These are phyloP conservation scores for Colletotrichum sp. DNA, from an alignment of 2,329 filamentous ascomycete species.

Conservation along the genomic window DNA sequence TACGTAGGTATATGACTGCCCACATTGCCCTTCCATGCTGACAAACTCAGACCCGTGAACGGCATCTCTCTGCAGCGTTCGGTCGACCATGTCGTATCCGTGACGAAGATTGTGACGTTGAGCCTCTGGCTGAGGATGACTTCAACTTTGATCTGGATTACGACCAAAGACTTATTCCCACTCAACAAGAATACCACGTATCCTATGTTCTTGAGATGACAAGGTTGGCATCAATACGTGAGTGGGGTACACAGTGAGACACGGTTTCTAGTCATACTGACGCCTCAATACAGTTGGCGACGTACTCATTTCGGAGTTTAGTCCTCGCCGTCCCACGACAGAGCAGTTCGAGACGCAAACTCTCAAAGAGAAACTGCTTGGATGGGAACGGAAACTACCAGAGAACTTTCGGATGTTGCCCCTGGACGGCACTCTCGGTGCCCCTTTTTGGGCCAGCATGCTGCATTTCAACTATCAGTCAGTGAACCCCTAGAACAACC, in stretches of 20 bases:
- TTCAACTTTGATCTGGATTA: conserved; percentile 33
- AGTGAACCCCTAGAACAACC: background rate
- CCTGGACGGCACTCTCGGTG: background rate
- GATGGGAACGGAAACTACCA: background rate
- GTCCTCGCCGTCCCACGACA: background rate
- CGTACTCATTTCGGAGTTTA: background rate
- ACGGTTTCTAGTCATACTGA: background rate
- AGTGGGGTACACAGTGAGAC: background rate
- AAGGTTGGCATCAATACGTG: conserved; percentile 35
- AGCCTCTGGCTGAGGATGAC: conserved; percentile 32
- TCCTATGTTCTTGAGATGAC: conserved; percentile 41
- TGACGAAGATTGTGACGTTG: conserved; percentile 42
- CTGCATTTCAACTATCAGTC: background rate
- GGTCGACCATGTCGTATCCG: conserved; percentile 39
- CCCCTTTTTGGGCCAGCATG: conserved; percentile 2
- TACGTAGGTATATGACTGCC: background rate
- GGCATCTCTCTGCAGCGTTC: conserved; percentile 38
- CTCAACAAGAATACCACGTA: conserved; percentile 33
- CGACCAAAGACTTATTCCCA: background rate
- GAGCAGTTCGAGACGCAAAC: background rate
- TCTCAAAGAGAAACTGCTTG: background rate
- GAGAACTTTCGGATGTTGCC: background rate
- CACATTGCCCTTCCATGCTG: background rate
- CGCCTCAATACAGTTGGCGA: background rate
- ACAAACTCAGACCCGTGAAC: conserved; percentile 26